Conservation (phyloP, 108 stramenopile genomes). For the Poteriospumella lacustris region DNA sequence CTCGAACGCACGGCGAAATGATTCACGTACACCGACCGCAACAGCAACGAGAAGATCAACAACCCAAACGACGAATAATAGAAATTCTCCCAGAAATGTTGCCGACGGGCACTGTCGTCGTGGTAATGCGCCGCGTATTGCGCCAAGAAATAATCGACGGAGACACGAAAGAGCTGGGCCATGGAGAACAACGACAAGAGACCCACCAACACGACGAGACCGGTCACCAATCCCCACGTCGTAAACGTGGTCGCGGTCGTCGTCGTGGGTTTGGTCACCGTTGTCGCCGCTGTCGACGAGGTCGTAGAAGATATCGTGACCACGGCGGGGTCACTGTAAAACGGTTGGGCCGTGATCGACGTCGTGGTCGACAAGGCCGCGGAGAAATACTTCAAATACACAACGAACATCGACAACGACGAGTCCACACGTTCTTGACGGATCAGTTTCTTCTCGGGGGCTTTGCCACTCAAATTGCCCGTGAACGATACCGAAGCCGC, state of each 20-base stretch:
- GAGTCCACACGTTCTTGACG: not conserved
- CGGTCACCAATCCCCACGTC: not conserved
- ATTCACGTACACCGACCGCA: slow-evolving; percentile 1
- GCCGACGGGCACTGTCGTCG: not conserved
- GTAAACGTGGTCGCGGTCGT: not conserved
- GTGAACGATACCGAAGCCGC: too few species aligned
- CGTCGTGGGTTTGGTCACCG: not conserved
- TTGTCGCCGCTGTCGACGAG: not conserved
- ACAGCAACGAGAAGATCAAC: not conserved
- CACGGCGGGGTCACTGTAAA: not conserved
- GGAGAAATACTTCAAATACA: not conserved
- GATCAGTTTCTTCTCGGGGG: too few species aligned
- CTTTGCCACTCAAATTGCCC: too few species aligned
- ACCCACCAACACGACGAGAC: not conserved
- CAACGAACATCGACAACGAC: not conserved
- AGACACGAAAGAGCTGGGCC: not conserved
- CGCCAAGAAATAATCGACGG: not conserved
- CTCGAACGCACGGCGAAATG: not conserved
- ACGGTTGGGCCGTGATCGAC: not conserved
- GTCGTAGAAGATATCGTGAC: not conserved
- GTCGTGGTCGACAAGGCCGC: not conserved
- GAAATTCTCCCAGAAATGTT: not conserved
- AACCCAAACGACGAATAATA: slow-evolving; percentile 14
- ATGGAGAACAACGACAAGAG: not conserved
- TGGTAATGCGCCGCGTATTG: not conserved